phyloP scores from a whole-genome alignment of 2,329 filamentous ascomycete species.

The Aspergillus fumigatus region DNA sequence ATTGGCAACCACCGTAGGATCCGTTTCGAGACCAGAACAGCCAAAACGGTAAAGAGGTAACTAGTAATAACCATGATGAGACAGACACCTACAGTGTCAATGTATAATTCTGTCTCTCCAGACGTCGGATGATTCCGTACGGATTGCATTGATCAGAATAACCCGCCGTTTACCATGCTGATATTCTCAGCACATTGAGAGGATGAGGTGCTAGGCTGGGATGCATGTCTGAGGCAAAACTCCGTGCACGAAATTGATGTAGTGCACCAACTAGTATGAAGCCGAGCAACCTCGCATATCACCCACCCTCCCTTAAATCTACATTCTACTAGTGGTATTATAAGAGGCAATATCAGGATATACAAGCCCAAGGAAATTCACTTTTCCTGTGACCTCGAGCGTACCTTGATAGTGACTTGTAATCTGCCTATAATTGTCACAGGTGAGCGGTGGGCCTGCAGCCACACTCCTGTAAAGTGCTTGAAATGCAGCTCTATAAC shows the following conservation, averaged over 20 bases:
- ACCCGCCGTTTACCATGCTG: neutral
- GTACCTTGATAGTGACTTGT: neutral
- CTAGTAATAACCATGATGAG: neutral
- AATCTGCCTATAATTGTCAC: slow-evolving; percentile 1
- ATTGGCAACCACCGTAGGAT: neutral
- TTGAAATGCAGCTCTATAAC: neutral
- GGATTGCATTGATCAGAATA: neutral
- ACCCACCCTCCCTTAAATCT: neutral
- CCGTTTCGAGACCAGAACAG: neutral
- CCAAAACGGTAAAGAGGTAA: neutral
- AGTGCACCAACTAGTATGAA: too few species aligned
- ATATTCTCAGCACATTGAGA: too few species aligned
- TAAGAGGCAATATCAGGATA: neutral
- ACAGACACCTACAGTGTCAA: neutral
- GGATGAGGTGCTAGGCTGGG: too few species aligned
- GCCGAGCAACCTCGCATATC: neutral
- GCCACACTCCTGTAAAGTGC: neutral
- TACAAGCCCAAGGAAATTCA: neutral
- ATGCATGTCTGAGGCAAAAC: too few species aligned
- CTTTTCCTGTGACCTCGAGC: neutral
- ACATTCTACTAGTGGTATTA: neutral
- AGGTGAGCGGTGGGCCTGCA: neutral
- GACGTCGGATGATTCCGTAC: neutral
- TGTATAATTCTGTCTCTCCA: neutral
- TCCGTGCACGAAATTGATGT: too few species aligned